Base-by-base conservation (phyloP, 805 yeast species). In the Saccharomycopsis oosterbeekiorum region DNA sequence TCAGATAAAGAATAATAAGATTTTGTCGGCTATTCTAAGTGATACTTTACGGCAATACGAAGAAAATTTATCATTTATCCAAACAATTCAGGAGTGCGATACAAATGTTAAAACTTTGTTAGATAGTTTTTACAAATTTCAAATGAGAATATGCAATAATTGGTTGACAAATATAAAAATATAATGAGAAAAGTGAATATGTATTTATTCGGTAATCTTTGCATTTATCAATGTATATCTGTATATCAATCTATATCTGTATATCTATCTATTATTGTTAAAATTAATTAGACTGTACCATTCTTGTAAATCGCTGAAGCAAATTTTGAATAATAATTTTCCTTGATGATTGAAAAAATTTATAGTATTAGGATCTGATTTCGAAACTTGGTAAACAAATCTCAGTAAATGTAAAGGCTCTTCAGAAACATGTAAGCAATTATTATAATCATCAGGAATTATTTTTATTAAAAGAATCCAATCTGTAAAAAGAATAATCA, bases 1-100 rank as follows among this genome's bases (percentile, higher is more conserved):
- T 64, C 79, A 61, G 62, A 66, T 8, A 70, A 74, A 57, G 68
- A 65, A 21, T 59, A 69, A 17, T 61, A 61, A 11, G 71, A 71
- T 24, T 68, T 70, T 60, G 70, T 70, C 12, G 36, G 62, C 9
- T 61, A 67, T 40, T 42, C 66, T 21, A 42, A 60, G 19, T 47
- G 15, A 29, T 19, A 29, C 11, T 14, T 10, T 59, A 11, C 39
- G 36, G 10, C 14, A 29, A 12, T n/a, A 19, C 14, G 21, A 40
- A 14, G 55, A 17, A 12, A 41, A 42, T 1, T 29, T 57, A 39
- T 24, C 15, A 36, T 26, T 47, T 19, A 50, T 47, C 12, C 41
- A 21, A 10, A n/a, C 41, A 15, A n/a, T n/a, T n/a, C 34, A 58
- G 34, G 15, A 12, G 3, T 58, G 29, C n/a, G 57, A 57, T 26